Evolutionary conservation across 768 basidiomycete genomes (phyloP).

Genomic region (Peribolospora kevripleyi): DNA sequence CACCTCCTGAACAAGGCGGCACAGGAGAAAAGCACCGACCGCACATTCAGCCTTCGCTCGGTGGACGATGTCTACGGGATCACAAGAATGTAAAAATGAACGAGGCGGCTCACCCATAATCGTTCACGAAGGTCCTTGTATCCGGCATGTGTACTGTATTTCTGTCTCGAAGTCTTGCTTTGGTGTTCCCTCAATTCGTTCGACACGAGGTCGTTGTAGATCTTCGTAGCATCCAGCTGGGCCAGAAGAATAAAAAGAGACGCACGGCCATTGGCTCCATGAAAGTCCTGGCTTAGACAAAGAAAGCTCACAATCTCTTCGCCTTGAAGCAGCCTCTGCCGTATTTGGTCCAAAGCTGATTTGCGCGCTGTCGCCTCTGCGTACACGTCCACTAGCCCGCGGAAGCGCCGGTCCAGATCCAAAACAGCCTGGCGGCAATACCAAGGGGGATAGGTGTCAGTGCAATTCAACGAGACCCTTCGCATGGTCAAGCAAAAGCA

Average conservation of each 20-base stretch:
- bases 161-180: slow-evolving; percentile 46
- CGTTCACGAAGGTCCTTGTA: slow-evolving; percentile 40
- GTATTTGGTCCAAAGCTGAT: slow-evolving; percentile 16
- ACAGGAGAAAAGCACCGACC: background rate
- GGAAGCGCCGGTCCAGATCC: too few relatives aligned
- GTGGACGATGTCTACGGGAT: background rate
- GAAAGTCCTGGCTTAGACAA: background rate
- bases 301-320: slow-evolving; percentile 33
- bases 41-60: too few relatives aligned
- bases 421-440: too few relatives aligned
- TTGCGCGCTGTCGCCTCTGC: too few relatives aligned
- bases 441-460: too few relatives aligned
- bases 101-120: slow-evolving; percentile 33
- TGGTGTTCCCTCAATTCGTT: slow-evolving; percentile 28
- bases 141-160: slow-evolving; percentile 37
- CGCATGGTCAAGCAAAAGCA: too few relatives aligned
- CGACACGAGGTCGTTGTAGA: slow-evolving; percentile 30
- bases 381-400: too few relatives aligned
- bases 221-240: slow-evolving; percentile 14
- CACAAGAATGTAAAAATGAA: background rate
- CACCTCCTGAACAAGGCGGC: slow-evolving; percentile 30
- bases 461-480: too few relatives aligned
- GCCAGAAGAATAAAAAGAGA: background rate
- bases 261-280: background rate
- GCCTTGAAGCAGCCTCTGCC: slow-evolving; percentile 32